Evolutionary conservation across 1,139 yeast genomes (phyloP).

Genomic region (Yamadazyma siamensis): DNA sequence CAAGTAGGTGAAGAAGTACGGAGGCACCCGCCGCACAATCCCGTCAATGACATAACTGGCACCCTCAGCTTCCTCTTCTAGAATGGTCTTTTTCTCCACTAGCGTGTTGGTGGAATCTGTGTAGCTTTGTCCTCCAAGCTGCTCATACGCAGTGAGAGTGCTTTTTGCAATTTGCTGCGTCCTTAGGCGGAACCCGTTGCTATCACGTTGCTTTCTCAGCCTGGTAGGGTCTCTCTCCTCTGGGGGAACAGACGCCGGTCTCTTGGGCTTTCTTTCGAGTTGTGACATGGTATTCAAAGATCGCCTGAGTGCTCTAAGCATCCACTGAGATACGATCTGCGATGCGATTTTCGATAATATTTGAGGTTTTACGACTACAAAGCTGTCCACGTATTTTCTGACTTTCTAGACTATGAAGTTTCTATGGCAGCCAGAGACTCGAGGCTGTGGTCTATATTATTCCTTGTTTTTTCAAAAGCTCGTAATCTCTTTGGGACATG

Average conservation of each 20-base stretch:
- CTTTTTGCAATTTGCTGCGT: constrained; percentile 45
- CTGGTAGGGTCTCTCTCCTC: constrained; percentile 10
- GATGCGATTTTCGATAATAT: too few relatives aligned
- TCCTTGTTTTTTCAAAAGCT: constrained; percentile 85
- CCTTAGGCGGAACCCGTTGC: constrained; percentile 47
- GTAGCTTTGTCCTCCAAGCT: constrained; percentile 32
- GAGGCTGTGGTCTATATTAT: constrained; percentile 45
- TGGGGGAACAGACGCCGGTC: constrained; percentile 20
- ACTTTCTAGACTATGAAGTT: too few relatives aligned
- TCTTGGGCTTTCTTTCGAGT: constrained; percentile 13
- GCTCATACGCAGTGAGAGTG: constrained; percentile 38
- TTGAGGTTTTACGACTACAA: too few relatives aligned
- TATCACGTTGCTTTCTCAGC: constrained; percentile 35
- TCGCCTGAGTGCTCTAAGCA: background rate
- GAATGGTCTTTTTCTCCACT: constrained; percentile 40
- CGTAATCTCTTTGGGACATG: constrained; percentile 77
- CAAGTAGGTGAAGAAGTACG: constrained; percentile 84
- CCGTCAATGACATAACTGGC: constrained; percentile 55
- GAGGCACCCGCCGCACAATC: constrained; percentile 67
- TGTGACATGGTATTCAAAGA: constrained; percentile 2
- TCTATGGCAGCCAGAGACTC: too few relatives aligned
- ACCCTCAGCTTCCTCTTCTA: constrained; percentile 53
- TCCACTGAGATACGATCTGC: too few relatives aligned
- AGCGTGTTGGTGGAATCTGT: constrained; percentile 21
- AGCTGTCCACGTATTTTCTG: too few relatives aligned